phyloP scores from a whole-genome alignment of 441 rosid species.

The Gossypium schwendimanii region DNA sequence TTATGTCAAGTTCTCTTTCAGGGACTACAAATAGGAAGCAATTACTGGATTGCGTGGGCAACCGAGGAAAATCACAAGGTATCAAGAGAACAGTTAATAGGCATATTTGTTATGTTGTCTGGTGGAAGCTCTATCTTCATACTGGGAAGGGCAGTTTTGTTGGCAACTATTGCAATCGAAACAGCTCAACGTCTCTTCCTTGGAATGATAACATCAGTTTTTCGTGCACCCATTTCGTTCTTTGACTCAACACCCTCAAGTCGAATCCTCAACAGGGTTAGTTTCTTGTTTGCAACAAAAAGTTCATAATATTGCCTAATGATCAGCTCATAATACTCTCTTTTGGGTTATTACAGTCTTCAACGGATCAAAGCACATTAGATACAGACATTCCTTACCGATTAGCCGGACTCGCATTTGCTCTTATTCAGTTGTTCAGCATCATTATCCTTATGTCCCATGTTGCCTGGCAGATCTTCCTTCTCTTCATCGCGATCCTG shows the following conservation, averaged over 20 bases:
- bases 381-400: constrained; percentile 56
- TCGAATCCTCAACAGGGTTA: constrained; percentile 43
- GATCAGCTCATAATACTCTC: not conserved
- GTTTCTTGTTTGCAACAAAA: not conserved
- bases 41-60: constrained; percentile 52
- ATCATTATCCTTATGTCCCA: constrained; percentile 41
- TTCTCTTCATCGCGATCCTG: constrained; percentile 37
- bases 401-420: constrained; percentile 53
- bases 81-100: constrained; percentile 1
- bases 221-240: constrained; percentile 50
- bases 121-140: constrained; percentile 52
- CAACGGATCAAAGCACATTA: constrained; percentile 52
- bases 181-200: constrained; percentile 46
- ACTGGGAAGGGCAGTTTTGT: constrained; percentile 44
- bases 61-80: constrained; percentile 25
- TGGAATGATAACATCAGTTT: constrained; percentile 38
- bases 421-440: constrained; percentile 51
- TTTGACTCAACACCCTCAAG: constrained; percentile 57
- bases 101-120: constrained; percentile 36
- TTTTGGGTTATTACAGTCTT: constrained; percentile 28
- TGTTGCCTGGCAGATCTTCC: constrained; percentile 47
- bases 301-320: not conserved
- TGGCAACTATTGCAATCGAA: constrained; percentile 39
- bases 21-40: constrained; percentile 46
- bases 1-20: constrained; percentile 47